Percentiles rank a stretch among this genome's conserved stretches.
These are phyloP conservation scores for Scedosporium boydii DNA, from an alignment of 2,329 filamentous ascomycete genomes.

Conservation along the genomic window DNA sequence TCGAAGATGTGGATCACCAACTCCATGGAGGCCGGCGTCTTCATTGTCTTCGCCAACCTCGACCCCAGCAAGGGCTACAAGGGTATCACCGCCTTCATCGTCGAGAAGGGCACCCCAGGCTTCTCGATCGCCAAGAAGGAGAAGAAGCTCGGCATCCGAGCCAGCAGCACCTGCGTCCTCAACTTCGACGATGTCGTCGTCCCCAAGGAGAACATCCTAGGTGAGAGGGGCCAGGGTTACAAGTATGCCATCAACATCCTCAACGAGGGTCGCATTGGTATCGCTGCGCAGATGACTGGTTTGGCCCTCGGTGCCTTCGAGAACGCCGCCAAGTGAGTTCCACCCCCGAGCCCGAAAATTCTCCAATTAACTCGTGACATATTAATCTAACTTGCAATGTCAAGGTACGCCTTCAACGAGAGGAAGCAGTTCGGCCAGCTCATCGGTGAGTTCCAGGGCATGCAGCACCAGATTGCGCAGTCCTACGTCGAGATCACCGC, in stretches of 20 bases:
- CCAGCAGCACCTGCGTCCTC: constrained; percentile 91
- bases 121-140: constrained; percentile 99
- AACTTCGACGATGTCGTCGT: constrained; percentile 96
- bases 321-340: constrained; percentile 61
- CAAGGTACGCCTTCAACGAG: constrained; percentile 90
- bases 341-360: neutral
- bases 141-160: constrained; percentile 97
- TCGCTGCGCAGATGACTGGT: constrained; percentile 97
- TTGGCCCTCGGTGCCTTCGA: constrained; percentile 90
- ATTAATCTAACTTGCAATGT: constrained; percentile 17
- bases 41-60: constrained; percentile 96
- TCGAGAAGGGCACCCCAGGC: constrained; percentile 81
- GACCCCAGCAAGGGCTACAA: constrained; percentile 90
- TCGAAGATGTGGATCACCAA: constrained; percentile 99
- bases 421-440: constrained; percentile 91
- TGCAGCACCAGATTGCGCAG: constrained; percentile 98
- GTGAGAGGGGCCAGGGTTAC: constrained; percentile 85
- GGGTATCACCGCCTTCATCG: constrained; percentile 91
- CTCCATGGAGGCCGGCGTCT: constrained; percentile 84
- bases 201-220: constrained; percentile 78
- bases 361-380: too few relatives aligned
- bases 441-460: constrained; percentile 94
- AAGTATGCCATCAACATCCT: constrained; percentile 92
- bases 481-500: constrained; percentile 89
- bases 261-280: constrained; percentile 96